These are phyloP conservation scores for Cornus kousa DNA, from an alignment of 148 eudicot genomes.

Conservation along the genomic window DNA sequence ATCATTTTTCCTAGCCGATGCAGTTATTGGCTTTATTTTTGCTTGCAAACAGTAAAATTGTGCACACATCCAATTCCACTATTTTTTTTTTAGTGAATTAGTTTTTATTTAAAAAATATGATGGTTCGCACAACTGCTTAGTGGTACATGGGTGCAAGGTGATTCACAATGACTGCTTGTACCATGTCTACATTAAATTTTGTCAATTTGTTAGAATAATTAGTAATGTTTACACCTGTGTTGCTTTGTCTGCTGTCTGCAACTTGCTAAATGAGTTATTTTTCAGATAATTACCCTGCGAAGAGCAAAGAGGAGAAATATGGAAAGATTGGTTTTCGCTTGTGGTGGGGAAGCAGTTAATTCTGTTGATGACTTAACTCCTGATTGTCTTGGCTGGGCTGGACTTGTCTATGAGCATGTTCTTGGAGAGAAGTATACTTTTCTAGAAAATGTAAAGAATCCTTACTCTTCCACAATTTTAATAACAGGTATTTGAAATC, in stretches of 20 bases:
- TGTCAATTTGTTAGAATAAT: neutral
- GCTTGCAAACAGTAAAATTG: no score
- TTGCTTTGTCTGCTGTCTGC: neutral
- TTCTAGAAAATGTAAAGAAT: conserved; percentile 92
- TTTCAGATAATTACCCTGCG: conserved; percentile 80
- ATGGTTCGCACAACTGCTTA: neutral
- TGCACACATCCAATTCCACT: neutral
- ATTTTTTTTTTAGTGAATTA: no score
- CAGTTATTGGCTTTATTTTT: neutral
- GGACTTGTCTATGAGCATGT: conserved; percentile 95
- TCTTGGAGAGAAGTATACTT: conserved; percentile 93
- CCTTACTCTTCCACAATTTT: conserved; percentile 94
- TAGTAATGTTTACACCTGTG: neutral
- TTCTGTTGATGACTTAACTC: conserved; percentile 87
- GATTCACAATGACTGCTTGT: neutral
- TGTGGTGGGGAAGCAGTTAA: conserved; percentile 98
- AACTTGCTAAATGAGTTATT: neutral
- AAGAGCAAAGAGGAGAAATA: conserved; percentile 94
- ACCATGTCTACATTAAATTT: no score
- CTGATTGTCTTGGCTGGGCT: conserved; percentile 97
- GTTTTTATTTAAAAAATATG: neutral
- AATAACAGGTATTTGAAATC: conserved; percentile 64
- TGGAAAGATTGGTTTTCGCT: conserved; percentile 95
- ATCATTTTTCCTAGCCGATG: no score
- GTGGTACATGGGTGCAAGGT: neutral